phyloP scores from a whole-genome alignment of 2,329 filamentous ascomycete species.

The Alternaria brassicicola region DNA sequence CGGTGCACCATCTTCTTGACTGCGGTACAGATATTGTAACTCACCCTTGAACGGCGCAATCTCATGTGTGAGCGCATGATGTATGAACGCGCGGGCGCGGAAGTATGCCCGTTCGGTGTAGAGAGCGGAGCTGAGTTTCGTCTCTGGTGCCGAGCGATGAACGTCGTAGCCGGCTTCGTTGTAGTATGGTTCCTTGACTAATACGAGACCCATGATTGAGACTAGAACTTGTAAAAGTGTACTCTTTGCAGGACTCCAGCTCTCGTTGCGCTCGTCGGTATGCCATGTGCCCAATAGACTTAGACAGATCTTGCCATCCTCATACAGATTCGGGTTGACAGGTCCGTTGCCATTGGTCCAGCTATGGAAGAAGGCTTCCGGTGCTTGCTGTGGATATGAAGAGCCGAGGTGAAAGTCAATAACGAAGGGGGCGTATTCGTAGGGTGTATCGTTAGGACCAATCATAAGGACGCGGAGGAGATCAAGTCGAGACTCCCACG shows the following conservation, averaged over 20 bases:
- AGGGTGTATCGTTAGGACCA: constrained; percentile 65
- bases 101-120: constrained; percentile 64
- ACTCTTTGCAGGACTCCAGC: constrained; percentile 60
- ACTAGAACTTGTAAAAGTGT: constrained; percentile 64
- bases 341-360: constrained; percentile 60
- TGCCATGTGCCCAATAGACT: constrained; percentile 66
- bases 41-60: constrained; percentile 58
- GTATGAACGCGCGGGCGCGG: constrained; percentile 59
- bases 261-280: constrained; percentile 58
- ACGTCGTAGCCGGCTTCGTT: constrained; percentile 68
- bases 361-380: constrained; percentile 64
- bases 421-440: constrained; percentile 66
- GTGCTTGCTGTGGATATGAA: constrained; percentile 59
- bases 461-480: constrained; percentile 64
- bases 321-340: constrained; percentile 68
- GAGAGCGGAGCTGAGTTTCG: constrained; percentile 53
- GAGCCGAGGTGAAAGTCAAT: constrained; percentile 62
- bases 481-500: constrained; percentile 65
- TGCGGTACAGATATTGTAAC: constrained; percentile 60
- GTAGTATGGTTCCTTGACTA: constrained; percentile 67
- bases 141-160: constrained; percentile 55
- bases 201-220: constrained; percentile 62
- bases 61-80: constrained; percentile 52
- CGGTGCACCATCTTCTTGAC: constrained; percentile 42
- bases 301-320: constrained; percentile 67